A percentile compares a stretch with the other conserved stretches of the same genome.
phyloP scores from a whole-genome alignment of 2,329 filamentous ascomycete genomes.

The Fusarium keratoplasticum region DNA sequence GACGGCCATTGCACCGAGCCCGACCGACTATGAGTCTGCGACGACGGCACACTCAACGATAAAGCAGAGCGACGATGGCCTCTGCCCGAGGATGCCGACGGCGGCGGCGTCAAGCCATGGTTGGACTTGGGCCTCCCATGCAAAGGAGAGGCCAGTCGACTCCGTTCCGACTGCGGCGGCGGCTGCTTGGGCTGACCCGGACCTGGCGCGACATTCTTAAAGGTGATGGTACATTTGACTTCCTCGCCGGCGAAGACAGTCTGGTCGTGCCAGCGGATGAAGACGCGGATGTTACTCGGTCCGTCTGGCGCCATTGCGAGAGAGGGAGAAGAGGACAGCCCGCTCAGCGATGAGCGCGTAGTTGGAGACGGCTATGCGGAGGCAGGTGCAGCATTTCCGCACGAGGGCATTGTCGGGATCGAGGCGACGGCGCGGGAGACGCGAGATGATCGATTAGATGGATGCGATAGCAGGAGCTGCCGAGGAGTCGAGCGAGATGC shows the following conservation, averaged over 20 bases:
- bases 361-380: slow-evolving; percentile 39
- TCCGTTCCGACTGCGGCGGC: slow-evolving; percentile 45
- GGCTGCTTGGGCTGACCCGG: slow-evolving; percentile 47
- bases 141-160: slow-evolving; percentile 57
- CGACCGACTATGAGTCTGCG: slow-evolving; percentile 57
- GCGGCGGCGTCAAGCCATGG: slow-evolving; percentile 59
- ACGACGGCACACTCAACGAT: slow-evolving; percentile 69
- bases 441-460: slow-evolving; percentile 13
- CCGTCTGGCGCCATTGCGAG: slow-evolving; percentile 62
- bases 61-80: slow-evolving; percentile 75
- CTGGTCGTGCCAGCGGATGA: slow-evolving; percentile 93
- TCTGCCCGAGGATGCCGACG: slow-evolving; percentile 54
- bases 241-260: slow-evolving; percentile 97
- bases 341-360: slow-evolving; percentile 48
- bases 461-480: slow-evolving; percentile 32
- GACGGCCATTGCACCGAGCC: slow-evolving; percentile 62
- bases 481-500: slow-evolving; percentile 33
- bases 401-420: slow-evolving; percentile 33
- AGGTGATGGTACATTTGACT: slow-evolving; percentile 94
- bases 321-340: slow-evolving; percentile 22
- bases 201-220: slow-evolving; percentile 81
- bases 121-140: slow-evolving; percentile 56
- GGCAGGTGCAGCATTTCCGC: slow-evolving; percentile 48
- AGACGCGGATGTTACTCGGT: slow-evolving; percentile 86
- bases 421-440: slow-evolving; percentile 4